A percentile compares a stretch with the other conserved stretches of the same genome.
Evolutionary conservation across 352 stramenopile species (phyloP).

Genomic region (Phytophthora syringae): DNA sequence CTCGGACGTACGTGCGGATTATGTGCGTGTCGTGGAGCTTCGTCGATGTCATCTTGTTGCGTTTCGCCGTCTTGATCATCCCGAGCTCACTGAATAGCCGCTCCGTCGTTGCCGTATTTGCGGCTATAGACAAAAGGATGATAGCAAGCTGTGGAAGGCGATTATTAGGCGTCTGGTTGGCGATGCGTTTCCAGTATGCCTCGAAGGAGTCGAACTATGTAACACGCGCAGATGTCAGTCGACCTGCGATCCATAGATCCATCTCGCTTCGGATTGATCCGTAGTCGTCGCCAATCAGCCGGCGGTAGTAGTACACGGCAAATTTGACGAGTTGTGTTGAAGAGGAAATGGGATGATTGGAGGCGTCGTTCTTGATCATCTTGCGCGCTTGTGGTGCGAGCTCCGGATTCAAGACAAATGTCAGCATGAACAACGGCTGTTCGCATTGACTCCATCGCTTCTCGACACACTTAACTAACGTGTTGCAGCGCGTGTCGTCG

Average conservation of each 20-base stretch:
- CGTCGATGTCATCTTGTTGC: not conserved
- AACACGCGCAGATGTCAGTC: not conserved
- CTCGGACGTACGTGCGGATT: not conserved
- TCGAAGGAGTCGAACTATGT: not conserved
- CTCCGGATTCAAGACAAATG: not conserved
- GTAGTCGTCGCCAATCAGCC: not conserved
- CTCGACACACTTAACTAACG: not conserved
- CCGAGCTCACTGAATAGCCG: not conserved
- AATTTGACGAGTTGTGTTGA: not conserved
- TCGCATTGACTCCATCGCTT: not conserved
- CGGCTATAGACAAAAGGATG: not conserved
- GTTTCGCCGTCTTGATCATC: not conserved
- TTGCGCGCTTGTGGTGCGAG: not conserved
- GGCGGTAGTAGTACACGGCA: not conserved
- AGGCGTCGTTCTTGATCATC: not conserved
- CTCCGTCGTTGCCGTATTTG: not conserved
- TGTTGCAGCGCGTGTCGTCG: not conserved
- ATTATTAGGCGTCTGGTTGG: not conserved
- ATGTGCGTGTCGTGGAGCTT: not conserved
- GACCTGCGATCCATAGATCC: not conserved
- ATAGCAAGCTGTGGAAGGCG: not conserved
- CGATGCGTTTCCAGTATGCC: not conserved
- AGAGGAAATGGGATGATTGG: not conserved
- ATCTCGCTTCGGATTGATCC: not conserved
- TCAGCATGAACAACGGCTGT: not conserved